These are phyloP conservation scores for Apiospora koreana DNA, from an alignment of 2,329 filamentous ascomycete species.

Conservation along the genomic window DNA sequence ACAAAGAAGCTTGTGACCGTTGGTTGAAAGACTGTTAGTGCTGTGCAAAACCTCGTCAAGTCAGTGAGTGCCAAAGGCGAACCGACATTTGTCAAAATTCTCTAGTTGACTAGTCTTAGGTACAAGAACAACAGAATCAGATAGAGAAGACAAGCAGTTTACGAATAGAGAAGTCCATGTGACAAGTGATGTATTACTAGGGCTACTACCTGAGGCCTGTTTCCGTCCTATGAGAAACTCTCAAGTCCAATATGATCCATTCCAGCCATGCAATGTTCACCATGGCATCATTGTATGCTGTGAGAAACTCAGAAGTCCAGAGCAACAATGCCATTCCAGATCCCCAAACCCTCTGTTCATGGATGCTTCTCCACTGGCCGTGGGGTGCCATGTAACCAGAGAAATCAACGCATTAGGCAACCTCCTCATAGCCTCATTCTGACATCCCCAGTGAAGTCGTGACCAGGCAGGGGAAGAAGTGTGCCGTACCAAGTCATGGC, in stretches of 20 bases:
- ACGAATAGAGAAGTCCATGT: slow-evolving; percentile 4
- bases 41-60: neutral
- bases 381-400: neutral
- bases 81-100: neutral
- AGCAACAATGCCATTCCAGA: neutral
- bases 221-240: slow-evolving; percentile 26
- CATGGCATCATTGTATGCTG: neutral
- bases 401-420: neutral
- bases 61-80: neutral
- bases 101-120: neutral
- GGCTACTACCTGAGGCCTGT: slow-evolving; percentile 22
- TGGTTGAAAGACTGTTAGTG: neutral
- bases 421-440: neutral
- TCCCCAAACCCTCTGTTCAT: neutral
- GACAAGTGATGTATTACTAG: slow-evolving; percentile 20
- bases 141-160: neutral
- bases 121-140: neutral
- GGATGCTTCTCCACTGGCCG: neutral
- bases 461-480: neutral
- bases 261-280: neutral
- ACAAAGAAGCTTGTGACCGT: neutral
- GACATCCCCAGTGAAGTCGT: neutral
- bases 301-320: neutral
- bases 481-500: neutral
- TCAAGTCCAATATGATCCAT: slow-evolving; percentile 18